Percentiles rank a stretch among this genome's conserved stretches.
Evolutionary conservation across 768 basidiomycete genomes (phyloP).

Genomic region (Mycena rebaudengoi): DNA sequence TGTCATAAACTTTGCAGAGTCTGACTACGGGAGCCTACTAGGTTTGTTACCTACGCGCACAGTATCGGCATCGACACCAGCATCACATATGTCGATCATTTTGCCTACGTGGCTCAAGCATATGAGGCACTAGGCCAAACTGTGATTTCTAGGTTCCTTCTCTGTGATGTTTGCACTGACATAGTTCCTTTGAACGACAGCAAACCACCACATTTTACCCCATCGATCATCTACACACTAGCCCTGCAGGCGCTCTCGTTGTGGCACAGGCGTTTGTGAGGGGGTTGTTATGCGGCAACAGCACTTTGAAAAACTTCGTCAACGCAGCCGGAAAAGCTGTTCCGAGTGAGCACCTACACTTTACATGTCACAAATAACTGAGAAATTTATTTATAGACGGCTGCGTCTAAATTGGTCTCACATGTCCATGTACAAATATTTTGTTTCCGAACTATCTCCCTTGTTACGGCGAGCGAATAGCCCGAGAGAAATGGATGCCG

Average conservation of each 20-base stretch:
- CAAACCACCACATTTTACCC: slow-evolving; percentile 39
- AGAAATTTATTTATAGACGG: slow-evolving; percentile 10
- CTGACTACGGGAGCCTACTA: no score
- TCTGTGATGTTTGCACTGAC: background rate
- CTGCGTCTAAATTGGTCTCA: slow-evolving; percentile 20
- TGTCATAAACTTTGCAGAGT: no score
- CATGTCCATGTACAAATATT: no score
- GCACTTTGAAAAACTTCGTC: slow-evolving; percentile 33
- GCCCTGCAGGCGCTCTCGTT: slow-evolving; percentile 39
- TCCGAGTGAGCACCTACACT: background rate
- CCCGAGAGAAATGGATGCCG: no score
- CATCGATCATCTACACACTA: slow-evolving; percentile 47
- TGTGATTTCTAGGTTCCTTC: background rate
- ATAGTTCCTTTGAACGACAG: background rate
- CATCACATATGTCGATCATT: slow-evolving; percentile 43
- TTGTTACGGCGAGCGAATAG: no score
- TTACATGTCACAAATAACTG: background rate
- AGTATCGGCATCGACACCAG: slow-evolving; percentile 28
- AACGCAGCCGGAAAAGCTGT: slow-evolving; percentile 30
- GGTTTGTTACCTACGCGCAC: slow-evolving; percentile 44
- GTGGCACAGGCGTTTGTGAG: slow-evolving; percentile 46
- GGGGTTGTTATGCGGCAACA: slow-evolving; percentile 40
- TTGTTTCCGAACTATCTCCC: no score
- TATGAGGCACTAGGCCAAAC: slow-evolving; percentile 41
- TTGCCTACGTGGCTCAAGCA: slow-evolving; percentile 38